Conservation (phyloP, 441 rosid genomes). For the Raphanus hybrid region DNA sequence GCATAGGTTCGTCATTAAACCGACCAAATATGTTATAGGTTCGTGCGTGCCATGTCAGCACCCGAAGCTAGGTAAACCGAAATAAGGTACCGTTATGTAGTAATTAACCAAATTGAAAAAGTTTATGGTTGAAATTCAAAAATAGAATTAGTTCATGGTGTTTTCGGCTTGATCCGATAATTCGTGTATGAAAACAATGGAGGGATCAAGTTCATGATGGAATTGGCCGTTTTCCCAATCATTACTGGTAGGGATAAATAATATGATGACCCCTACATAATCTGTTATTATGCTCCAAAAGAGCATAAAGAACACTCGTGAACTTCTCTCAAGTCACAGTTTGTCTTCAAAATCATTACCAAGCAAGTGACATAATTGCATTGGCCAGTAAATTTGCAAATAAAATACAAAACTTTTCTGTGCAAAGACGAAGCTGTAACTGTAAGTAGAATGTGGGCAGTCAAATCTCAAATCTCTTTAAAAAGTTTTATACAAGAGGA, state of each 20-base stretch:
- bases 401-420: background rate
- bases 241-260: conserved; percentile 33
- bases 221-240: no score
- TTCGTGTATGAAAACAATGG: no score
- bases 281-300: conserved; percentile 28
- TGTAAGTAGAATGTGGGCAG: background rate
- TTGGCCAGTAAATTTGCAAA: background rate
- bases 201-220: no score
- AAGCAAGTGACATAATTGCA: background rate
- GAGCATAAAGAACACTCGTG: conserved; percentile 17
- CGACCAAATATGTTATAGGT: no score
- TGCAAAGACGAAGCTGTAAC: background rate
- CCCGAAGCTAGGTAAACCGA: no score
- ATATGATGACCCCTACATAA: conserved; percentile 32
- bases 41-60: no score
- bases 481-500: conserved; percentile 1
- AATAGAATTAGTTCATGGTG: no score
- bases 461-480: background rate
- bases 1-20: no score
- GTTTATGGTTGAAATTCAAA: no score
- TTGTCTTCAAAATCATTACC: conserved; percentile 19
- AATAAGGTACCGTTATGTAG: no score
- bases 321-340: background rate
- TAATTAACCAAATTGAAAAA: no score
- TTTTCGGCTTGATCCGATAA: no score